Percentiles rank a stretch among this genome's conserved stretches.
Conservation (phyloP, 345 rosid species). For the Nasturtium officinale region DNA sequence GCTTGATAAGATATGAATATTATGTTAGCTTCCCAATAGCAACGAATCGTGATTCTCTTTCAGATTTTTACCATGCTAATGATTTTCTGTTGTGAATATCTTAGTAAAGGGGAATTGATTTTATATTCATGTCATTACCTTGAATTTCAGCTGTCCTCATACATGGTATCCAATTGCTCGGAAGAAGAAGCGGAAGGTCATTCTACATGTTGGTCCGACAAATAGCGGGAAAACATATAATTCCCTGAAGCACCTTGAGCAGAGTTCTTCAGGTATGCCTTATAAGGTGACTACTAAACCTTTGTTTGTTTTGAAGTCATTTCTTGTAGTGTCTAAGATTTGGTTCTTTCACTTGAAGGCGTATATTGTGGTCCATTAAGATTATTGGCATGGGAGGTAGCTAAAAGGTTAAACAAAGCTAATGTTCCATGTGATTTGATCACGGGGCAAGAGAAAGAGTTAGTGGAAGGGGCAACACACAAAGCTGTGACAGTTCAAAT, state of each 20-base stretch:
- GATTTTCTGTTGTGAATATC: too few species aligned
- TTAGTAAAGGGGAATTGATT: not conserved
- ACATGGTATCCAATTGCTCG: slow-evolving; percentile 88
- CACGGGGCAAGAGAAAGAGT: slow-evolving; percentile 91
- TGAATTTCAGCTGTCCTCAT: slow-evolving; percentile 68
- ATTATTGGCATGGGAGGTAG: slow-evolving; percentile 96
- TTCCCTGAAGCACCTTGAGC: slow-evolving; percentile 75
- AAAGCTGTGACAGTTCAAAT: slow-evolving; percentile 93
- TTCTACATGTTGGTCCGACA: slow-evolving; percentile 92
- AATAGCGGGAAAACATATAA: slow-evolving; percentile 91
- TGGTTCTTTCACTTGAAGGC: slow-evolving; percentile 50
- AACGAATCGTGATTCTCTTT: not conserved
- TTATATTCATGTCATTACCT: slow-evolving; percentile 17
- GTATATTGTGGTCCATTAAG: slow-evolving; percentile 96
- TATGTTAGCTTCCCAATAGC: not conserved
- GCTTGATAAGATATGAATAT: slow-evolving; percentile 2
- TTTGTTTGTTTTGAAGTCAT: not conserved
- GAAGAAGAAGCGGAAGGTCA: slow-evolving; percentile 72
- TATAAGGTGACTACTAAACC: slow-evolving; percentile 10
- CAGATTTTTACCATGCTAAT: too few species aligned
- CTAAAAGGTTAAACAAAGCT: slow-evolving; percentile 80
- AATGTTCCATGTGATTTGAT: slow-evolving; percentile 86
- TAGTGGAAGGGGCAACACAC: slow-evolving; percentile 88
- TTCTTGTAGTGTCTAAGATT: slow-evolving; percentile 7
- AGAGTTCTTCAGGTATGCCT: slow-evolving; percentile 75